Conservation (phyloP, 2,329 filamentous ascomycete species). For the Calonectria pauciramosa region DNA sequence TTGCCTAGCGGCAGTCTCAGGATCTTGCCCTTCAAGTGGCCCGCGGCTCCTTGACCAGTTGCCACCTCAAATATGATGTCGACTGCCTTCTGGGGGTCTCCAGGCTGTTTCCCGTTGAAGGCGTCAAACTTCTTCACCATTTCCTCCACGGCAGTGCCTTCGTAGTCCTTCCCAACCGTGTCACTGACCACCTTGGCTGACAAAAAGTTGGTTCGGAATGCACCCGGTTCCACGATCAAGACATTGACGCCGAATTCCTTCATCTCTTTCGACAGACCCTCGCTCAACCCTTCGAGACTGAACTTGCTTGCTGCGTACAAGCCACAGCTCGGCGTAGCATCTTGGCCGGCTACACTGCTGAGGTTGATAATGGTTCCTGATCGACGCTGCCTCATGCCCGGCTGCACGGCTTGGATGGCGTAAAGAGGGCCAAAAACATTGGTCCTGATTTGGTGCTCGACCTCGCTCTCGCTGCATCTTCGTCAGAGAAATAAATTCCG, state of each 20-base stretch:
- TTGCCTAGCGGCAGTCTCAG: constrained; percentile 52
- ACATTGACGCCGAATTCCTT: constrained; percentile 59
- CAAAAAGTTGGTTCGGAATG: constrained; percentile 64
- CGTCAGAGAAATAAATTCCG: constrained; percentile 15
- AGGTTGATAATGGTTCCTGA: constrained; percentile 62
- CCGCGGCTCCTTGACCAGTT: constrained; percentile 45
- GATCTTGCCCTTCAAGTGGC: constrained; percentile 46
- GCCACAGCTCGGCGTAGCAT: constrained; percentile 53
- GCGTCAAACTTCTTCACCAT: constrained; percentile 42
- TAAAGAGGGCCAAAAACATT: constrained; percentile 65
- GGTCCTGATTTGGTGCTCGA: constrained; percentile 57
- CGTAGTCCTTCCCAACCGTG: constrained; percentile 44
- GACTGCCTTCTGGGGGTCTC: constrained; percentile 56
- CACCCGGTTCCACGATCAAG: constrained; percentile 63
- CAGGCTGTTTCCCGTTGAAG: constrained; percentile 51
- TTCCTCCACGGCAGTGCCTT: constrained; percentile 44
- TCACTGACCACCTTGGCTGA: constrained; percentile 40
- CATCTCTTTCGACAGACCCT: constrained; percentile 58
- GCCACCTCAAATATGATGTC: constrained; percentile 55
- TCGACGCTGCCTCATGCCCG: constrained; percentile 57
- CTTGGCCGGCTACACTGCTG: constrained; percentile 59
- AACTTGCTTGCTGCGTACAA: constrained; percentile 63
- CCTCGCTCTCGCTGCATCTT: constrained; percentile 52
- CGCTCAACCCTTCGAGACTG: constrained; percentile 57
- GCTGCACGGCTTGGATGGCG: constrained; percentile 62